Evolutionary conservation across 805 yeast genomes (phyloP).

Genomic region (Candida vartiovaarae): DNA sequence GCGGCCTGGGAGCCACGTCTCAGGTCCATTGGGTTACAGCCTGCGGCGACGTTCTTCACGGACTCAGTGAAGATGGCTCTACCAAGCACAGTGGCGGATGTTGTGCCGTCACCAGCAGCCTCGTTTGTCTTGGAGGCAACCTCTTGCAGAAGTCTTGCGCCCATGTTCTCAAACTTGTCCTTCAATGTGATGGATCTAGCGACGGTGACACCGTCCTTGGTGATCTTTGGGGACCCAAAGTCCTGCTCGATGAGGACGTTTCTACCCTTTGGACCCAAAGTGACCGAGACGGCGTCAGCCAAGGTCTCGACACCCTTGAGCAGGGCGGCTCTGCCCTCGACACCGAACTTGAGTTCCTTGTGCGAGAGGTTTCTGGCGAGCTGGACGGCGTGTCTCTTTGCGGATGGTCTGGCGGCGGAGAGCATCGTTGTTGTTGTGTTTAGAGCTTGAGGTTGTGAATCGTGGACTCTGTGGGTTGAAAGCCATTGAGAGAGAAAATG

Average conservation of each 20-base stretch:
- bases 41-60: constrained; percentile 97
- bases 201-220: constrained; percentile 99
- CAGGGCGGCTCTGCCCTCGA: constrained; percentile 45
- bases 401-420: constrained; percentile 22
- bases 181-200: constrained; percentile 80
- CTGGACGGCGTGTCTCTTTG: constrained; percentile 17
- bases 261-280: constrained; percentile 98
- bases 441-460: no score
- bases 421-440: constrained; percentile 12
- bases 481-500: neutral
- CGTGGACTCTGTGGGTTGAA: no score
- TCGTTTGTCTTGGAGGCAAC: constrained; percentile 98
- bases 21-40: constrained; percentile 98
- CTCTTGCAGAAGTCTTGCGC: constrained; percentile 93
- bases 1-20: constrained; percentile 99
- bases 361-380: constrained; percentile 39
- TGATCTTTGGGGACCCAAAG: constrained; percentile 95
- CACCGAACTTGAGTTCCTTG: constrained; percentile 96
- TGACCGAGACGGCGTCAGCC: constrained; percentile 93
- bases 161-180: constrained; percentile 95
- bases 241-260: constrained; percentile 95
- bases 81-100: constrained; percentile 95
- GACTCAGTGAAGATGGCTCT: constrained; percentile 95
- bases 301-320: constrained; percentile 83
- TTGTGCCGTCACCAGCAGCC: constrained; percentile 98